Evolutionary conservation across 805 yeast genomes (phyloP), one percentile per base, ranked within the genome.

Genomic region (Millerozyma acaciae): DNA sequence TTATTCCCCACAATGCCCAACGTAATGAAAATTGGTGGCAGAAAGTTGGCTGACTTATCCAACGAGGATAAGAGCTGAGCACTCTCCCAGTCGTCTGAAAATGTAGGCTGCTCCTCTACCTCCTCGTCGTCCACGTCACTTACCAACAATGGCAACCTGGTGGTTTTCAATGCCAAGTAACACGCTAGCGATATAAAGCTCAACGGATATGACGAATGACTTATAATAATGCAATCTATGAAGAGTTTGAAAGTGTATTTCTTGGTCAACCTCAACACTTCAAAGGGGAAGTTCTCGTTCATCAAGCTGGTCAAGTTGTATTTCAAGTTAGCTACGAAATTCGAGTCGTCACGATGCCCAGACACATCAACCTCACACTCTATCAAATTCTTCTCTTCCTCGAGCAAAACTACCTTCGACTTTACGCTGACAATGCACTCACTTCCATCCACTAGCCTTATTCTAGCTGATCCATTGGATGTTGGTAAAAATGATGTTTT

Each of bases 401-500:
- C 38, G 41, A 58, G 38, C 32, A 51, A 42, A 10, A 85, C 84
- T 3, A 89, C 96, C 48, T 84, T 83, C 8, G 89, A 76, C 59
- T 93, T 93, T 30, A 90, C 73, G 50, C 97, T 93, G 4, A 87
- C 90, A 21, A 93, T 81, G 48, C 96, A 87, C 59, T 93, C 97
- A 40, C 87, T 77, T 15, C 98, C 97, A 57, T 90, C 97, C 30
- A 84, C 73, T 21, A 87, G 73, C 43, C 88, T 73, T 13, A 90
- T 76, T 61, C 95, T 73, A 0, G 97, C 83, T 2, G 97, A 88
- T 9, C 98, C 98, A 60, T 90, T 86, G 3, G 96, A 84, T 32
- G 80, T 76, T 1, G 95, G 93, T 38, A 93, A 67, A 47, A 90
- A 83, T 31, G 81, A 81, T 6, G 85, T 78, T 9, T 77, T 78